phyloP scores from a whole-genome alignment of 805 yeast genomes.

The Saturnispora sanitii region DNA sequence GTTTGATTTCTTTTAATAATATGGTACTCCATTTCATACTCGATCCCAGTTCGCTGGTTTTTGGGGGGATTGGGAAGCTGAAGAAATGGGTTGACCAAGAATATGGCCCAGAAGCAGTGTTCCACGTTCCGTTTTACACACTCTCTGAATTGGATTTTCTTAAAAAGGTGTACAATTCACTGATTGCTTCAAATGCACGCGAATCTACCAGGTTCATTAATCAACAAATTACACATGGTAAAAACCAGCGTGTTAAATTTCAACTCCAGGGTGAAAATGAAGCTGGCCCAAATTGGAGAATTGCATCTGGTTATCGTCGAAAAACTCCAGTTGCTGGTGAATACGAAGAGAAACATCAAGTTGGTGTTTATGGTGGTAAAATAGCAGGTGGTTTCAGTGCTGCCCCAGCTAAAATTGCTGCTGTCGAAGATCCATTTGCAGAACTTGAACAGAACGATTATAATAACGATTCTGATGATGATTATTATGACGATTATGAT shows the following conservation, averaged over 20 bases:
- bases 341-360: conserved; percentile 13
- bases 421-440: conserved; percentile 6
- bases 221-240: conserved; percentile 12
- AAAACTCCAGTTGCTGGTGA: conserved; percentile 36
- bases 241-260: conserved; percentile 2
- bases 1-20: not conserved
- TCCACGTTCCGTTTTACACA: conserved; percentile 48
- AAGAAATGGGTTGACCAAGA: conserved; percentile 42
- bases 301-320: conserved; percentile 35
- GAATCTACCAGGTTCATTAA: conserved; percentile 58
- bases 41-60: conserved; percentile 57
- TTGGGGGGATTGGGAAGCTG: conserved; percentile 56
- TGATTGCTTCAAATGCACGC: conserved; percentile 54
- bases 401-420: not conserved
- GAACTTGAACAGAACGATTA: conserved; percentile 7
- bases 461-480: not conserved
- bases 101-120: conserved; percentile 20
- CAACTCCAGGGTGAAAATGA: conserved; percentile 34
- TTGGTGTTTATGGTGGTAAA: conserved; percentile 16
- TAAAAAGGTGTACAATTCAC: conserved; percentile 39
- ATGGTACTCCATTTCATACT: conserved; percentile 34
- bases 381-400: conserved; percentile 15
- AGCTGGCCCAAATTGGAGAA: conserved; percentile 41
- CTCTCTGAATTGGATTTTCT: conserved; percentile 51
- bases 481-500: conserved; percentile 3